Evolutionary conservation across 768 basidiomycete species (phyloP).

Genomic region (Hortiboletus campestris): DNA sequence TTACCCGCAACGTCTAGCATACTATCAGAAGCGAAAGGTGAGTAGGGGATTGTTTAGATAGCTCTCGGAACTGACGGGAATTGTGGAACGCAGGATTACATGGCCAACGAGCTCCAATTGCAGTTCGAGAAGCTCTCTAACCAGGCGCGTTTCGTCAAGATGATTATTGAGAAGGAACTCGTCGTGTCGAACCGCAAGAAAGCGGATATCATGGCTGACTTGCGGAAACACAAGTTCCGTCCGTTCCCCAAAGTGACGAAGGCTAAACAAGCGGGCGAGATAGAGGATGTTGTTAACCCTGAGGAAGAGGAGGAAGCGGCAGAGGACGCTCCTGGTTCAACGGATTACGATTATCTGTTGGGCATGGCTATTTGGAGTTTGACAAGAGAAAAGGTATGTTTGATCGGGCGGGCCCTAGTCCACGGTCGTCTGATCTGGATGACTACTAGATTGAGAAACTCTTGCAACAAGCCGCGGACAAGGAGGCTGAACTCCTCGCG

Average conservation of each 20-base stretch:
- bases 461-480: conserved; percentile 71
- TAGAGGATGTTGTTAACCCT: conserved; percentile 54
- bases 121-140: conserved; percentile 86
- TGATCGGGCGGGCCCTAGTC: neutral
- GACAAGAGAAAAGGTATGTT: conserved; percentile 82
- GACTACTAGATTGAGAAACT: conserved; percentile 75
- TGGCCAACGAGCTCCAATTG: conserved; percentile 77
- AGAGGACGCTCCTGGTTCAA: conserved; percentile 37
- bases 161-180: conserved; percentile 88
- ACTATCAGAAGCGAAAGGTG: conserved; percentile 96
- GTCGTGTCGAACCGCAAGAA: conserved; percentile 86
- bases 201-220: conserved; percentile 76
- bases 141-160: conserved; percentile 94
- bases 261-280: conserved; percentile 66
- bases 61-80: neutral
- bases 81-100: conserved; percentile 58
- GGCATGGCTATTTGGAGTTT: conserved; percentile 95
- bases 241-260: conserved; percentile 82
- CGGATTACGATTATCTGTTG: conserved; percentile 90
- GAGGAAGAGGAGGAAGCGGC: conserved; percentile 49
- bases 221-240: conserved; percentile 83
- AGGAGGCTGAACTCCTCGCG: conserved; percentile 75
- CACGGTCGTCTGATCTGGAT: conserved; percentile 4
- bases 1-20: conserved; percentile 82
- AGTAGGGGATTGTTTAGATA: neutral